Evolutionary conservation across 306 rosid species (phyloP), one percentile per base, ranked within the genome.

Genomic region (Quercus aquifolioides): DNA sequence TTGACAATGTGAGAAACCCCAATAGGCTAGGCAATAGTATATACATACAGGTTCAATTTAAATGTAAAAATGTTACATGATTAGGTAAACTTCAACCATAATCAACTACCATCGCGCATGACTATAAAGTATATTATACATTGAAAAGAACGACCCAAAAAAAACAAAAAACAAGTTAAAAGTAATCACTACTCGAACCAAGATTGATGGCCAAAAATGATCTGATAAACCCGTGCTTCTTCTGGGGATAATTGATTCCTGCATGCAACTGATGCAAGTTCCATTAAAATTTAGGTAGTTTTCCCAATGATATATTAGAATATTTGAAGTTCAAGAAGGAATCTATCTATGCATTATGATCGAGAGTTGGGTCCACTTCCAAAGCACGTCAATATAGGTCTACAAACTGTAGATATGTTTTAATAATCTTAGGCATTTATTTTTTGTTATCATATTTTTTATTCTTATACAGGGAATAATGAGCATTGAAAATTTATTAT

Each of bases 301-400:
- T 35, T 76, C 79, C 65, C 75, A 77, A 76, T 54, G 80, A 75
- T 65, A 71, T 74, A 18, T 74, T 80, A 69, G 73, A 65, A 80
- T 19, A 77, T 77, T 52, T 59, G 65, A 77, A 77, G 80, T 60
- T 69, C 43, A 64, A 56, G 86, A 57, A 14, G 14, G 86, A 79
- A 80, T 80, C 84, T 35, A 75, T 83, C 80, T 13, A 12, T 49
- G 46, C 74, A 80, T 75, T 83, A 83, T 76, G 74, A 67, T 81
- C 56, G 87, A 86, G 87, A 70, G 46, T 41, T 41, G 46, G 46
- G 46, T 41, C 86, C 91, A 85, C 84, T 72, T 83, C 76, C 84
- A 76, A 81, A 83, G 84, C 77, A 80, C 15, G 74, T 85, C 87
- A 85, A 81, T 80, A 83, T 81, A 86, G 84, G 11, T 77, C 49